These are phyloP conservation scores for Fusarium euwallaceae DNA, from an alignment of 2,329 filamentous ascomycete genomes.

Conservation along the genomic window DNA sequence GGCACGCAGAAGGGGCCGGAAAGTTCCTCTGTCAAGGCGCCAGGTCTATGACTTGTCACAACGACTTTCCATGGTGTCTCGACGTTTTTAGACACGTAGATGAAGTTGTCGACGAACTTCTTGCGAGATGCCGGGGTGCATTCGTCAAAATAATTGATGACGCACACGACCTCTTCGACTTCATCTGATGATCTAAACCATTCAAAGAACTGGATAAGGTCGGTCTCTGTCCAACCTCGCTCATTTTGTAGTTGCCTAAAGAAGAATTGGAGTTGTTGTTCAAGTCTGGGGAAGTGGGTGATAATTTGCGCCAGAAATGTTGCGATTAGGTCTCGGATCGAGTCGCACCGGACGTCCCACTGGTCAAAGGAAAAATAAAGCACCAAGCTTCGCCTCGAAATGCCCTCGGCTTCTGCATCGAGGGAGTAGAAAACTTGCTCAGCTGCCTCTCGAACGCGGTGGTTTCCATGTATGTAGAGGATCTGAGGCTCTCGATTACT, in stretches of 20 bases:
- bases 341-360: slow-evolving; percentile 12
- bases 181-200: not conserved
- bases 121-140: not conserved
- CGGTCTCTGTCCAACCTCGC: slow-evolving; percentile 8
- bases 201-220: slow-evolving; percentile 12
- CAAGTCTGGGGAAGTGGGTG: not conserved
- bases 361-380: slow-evolving; percentile 13
- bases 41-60: not conserved
- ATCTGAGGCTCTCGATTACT: not conserved
- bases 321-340: slow-evolving; percentile 14
- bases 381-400: not conserved
- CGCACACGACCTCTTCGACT: not conserved
- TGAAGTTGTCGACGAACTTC: not conserved
- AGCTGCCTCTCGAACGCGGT: not conserved
- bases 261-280: not conserved
- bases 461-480: slow-evolving; percentile 1
- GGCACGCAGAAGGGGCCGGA: not conserved
- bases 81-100: not conserved
- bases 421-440: not conserved
- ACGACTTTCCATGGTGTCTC: not conserved
- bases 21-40: not conserved
- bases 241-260: not conserved
- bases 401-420: rapidly evolving
- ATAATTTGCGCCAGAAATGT: slow-evolving; percentile 6
- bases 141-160: slow-evolving; percentile 2